phyloP scores from a whole-genome alignment of 345 rosid species.

The Theobroma cacao region DNA sequence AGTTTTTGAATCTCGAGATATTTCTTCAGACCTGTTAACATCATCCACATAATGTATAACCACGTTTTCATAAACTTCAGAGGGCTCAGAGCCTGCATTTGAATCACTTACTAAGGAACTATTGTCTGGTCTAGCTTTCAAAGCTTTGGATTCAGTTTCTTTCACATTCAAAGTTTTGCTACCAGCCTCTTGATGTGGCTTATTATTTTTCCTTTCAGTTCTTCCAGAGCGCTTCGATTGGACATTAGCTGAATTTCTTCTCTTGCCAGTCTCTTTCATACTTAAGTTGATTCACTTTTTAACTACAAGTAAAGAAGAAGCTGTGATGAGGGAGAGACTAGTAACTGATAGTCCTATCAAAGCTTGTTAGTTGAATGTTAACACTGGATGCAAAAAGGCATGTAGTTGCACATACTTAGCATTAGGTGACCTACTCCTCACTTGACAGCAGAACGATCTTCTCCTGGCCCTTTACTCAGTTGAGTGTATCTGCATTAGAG shows the following conservation, averaged over 20 bases:
- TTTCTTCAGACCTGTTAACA: slow-evolving; percentile 41
- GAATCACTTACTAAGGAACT: slow-evolving; percentile 48
- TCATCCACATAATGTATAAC: slow-evolving; percentile 68
- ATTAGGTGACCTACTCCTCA: not conserved
- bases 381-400: not conserved
- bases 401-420: slow-evolving; percentile 7
- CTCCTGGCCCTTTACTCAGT: not conserved
- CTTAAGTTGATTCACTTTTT: slow-evolving; percentile 11
- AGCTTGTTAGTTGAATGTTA: not conserved
- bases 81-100: slow-evolving; percentile 49
- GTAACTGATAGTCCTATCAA: not conserved
- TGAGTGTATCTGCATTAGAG: slow-evolving; percentile 13
- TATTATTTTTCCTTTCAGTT: slow-evolving; percentile 47
- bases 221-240: slow-evolving; percentile 56
- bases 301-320: slow-evolving; percentile 18
- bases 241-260: slow-evolving; percentile 43
- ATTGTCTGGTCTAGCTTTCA: slow-evolving; percentile 38
- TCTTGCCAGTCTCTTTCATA: slow-evolving; percentile 57
- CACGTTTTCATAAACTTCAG: slow-evolving; percentile 54
- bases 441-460: slow-evolving; percentile 1
- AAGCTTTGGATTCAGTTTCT: slow-evolving; percentile 45
- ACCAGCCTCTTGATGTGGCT: slow-evolving; percentile 44
- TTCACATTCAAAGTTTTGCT: slow-evolving; percentile 37
- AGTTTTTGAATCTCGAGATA: slow-evolving; percentile 31
- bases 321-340: slow-evolving; percentile 9